Conservation (phyloP, 2,329 filamentous ascomycete genomes). For the Aspergillus hortae region DNA sequence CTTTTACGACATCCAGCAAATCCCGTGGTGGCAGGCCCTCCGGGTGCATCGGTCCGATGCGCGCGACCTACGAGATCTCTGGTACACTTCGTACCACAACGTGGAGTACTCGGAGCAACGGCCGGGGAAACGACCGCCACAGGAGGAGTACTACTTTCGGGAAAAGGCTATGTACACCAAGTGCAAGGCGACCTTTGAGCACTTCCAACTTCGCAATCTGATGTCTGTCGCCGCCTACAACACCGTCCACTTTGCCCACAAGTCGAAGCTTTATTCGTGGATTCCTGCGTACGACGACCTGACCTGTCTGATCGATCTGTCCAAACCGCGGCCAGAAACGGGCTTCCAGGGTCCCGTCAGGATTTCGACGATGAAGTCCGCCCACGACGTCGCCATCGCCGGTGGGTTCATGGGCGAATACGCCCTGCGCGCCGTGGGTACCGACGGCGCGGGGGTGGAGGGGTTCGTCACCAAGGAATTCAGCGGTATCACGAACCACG, state of each 20-base stretch:
- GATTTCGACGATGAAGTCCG: conserved; percentile 53
- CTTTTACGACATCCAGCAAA: conserved; percentile 40
- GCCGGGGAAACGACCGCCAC: conserved; percentile 29
- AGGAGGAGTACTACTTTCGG: conserved; percentile 46
- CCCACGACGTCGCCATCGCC: conserved; percentile 49
- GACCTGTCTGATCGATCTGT: conserved; percentile 49
- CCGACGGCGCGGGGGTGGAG: conserved; percentile 31
- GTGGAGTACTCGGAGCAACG: conserved; percentile 26
- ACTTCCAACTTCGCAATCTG: conserved; percentile 59
- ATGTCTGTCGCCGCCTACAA: conserved; percentile 53
- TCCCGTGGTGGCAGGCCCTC: conserved; percentile 38
- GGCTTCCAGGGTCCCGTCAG: conserved; percentile 37
- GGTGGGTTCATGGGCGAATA: conserved; percentile 59
- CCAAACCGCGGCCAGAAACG: conserved; percentile 36
- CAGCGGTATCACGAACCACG: conserved; percentile 56
- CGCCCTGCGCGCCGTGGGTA: conserved; percentile 42
- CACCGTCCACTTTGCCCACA: conserved; percentile 53
- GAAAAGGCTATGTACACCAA: conserved; percentile 49
- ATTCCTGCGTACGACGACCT: conserved; percentile 43
- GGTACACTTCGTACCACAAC: conserved; percentile 42
- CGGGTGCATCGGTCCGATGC: conserved; percentile 36
- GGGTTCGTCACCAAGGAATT: conserved; percentile 48
- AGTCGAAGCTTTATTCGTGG: conserved; percentile 48
- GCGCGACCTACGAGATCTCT: conserved; percentile 35
- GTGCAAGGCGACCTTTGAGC: conserved; percentile 50